phyloP scores from a whole-genome alignment of 495 filamentous ascomycete genomes.

The Darksidea phi region DNA sequence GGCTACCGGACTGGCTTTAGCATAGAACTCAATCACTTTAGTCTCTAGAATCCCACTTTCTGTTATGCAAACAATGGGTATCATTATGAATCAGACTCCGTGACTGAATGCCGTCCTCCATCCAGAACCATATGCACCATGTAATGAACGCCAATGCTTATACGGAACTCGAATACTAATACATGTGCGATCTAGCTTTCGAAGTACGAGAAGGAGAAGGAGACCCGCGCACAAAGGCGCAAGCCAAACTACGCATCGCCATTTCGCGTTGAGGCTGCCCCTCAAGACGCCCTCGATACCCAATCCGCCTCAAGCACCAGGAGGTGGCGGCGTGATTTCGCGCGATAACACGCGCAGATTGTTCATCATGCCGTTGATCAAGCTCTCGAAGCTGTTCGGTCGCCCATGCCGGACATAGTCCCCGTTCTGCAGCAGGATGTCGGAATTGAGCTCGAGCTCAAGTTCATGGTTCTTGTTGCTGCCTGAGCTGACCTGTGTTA shows the following conservation, averaged over 20 bases:
- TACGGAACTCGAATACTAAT: too few relatives aligned
- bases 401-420: neutral
- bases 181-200: too few relatives aligned
- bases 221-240: too few relatives aligned
- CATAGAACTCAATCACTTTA: too few relatives aligned
- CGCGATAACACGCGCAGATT: slow-evolving; percentile 32
- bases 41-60: too few relatives aligned
- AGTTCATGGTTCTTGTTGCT: slow-evolving; percentile 34
- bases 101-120: slow-evolving; percentile 2
- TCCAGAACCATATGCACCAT: neutral
- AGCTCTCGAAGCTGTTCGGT: slow-evolving; percentile 17
- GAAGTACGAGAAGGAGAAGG: too few relatives aligned
- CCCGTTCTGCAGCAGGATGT: slow-evolving; percentile 10
- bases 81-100: slow-evolving; percentile 10
- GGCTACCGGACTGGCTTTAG: too few relatives aligned
- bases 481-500: slow-evolving; percentile 28
- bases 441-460: slow-evolving; percentile 28
- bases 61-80: too few relatives aligned
- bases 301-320: neutral
- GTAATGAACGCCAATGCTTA: neutral
- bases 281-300: too few relatives aligned
- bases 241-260: too few relatives aligned
- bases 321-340: slow-evolving; percentile 9
- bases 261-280: too few relatives aligned
- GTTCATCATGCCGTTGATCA: slow-evolving; percentile 33